Evolutionary conservation across 108 stramenopile species (phyloP).

Genomic region (Pseudonitzschia multiseries): DNA sequence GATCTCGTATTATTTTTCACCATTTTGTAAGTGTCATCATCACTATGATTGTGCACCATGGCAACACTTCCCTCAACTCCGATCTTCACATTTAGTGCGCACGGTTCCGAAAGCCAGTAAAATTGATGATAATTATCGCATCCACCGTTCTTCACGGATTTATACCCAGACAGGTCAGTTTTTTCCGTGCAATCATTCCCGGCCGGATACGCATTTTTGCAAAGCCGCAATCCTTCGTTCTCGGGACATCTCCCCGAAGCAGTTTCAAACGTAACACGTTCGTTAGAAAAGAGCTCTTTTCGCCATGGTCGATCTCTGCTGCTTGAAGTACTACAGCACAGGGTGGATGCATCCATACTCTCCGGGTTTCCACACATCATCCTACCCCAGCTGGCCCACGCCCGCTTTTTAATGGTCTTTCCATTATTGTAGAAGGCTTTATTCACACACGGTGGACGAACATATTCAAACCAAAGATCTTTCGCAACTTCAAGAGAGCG

Average conservation of each 20-base stretch:
- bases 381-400: background rate
- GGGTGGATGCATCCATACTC: background rate
- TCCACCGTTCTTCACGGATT: background rate
- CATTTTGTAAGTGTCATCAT: background rate
- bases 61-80: background rate
- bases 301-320: background rate
- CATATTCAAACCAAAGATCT: constrained; percentile 55
- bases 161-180: background rate
- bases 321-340: background rate
- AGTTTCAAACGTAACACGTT: background rate
- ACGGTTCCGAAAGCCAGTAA: background rate
- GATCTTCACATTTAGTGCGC: background rate
- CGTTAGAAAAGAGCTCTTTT: background rate
- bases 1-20: background rate
- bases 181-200: background rate
- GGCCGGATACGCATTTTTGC: no score
- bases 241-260: background rate
- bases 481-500: constrained; percentile 41
- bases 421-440: constrained; percentile 48
- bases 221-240: background rate
- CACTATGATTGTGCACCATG: background rate
- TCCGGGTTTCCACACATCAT: background rate
- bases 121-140: background rate
- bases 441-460: constrained; percentile 55
- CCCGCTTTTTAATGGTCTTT: background rate